Percentiles rank a stretch among this genome's conserved stretches.
phyloP scores from a whole-genome alignment of 345 rosid genomes.

The Hypericum perforatum region DNA sequence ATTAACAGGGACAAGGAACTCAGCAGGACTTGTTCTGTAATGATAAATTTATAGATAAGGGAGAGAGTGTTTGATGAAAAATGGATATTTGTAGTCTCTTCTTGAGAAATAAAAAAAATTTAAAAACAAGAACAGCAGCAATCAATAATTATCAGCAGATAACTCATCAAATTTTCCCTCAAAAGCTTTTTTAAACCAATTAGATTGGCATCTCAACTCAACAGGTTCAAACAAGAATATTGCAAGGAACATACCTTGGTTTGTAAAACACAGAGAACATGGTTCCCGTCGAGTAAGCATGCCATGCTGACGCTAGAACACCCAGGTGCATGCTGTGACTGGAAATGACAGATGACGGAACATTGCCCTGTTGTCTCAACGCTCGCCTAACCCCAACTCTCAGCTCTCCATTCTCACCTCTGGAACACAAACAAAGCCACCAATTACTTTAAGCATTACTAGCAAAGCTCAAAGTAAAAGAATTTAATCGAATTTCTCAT shows the following conservation, averaged over 20 bases:
- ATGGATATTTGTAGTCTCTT: not conserved
- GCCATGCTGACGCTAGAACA: constrained; percentile 87
- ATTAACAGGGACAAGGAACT: constrained; percentile 74
- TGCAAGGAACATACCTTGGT: constrained; percentile 47
- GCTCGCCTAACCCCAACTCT: constrained; percentile 90
- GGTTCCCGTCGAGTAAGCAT: constrained; percentile 58
- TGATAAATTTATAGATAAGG: not conserved
- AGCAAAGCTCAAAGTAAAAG: too few species aligned
- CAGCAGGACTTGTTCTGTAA: constrained; percentile 71
- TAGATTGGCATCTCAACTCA: too few species aligned
- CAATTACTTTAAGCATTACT: not conserved
- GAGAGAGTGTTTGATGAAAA: too few species aligned
- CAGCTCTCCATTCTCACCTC: constrained; percentile 80
- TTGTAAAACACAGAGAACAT: constrained; percentile 83
- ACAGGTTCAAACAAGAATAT: too few species aligned
- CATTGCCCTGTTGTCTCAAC: constrained; percentile 64
- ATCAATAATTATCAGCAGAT: not conserved
- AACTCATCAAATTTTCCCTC: too few species aligned
- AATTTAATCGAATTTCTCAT: not conserved
- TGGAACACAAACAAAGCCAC: constrained; percentile 10
- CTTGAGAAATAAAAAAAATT: too few species aligned
- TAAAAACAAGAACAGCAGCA: not conserved
- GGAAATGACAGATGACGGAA: constrained; percentile 77
- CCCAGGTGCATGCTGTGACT: constrained; percentile 97
- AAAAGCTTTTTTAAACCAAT: too few species aligned